Percentiles rank a stretch among this genome's conserved stretches.
Evolutionary conservation across 2,329 filamentous ascomycete species (phyloP).

Genomic region (Curvularia hawaiiensis): DNA sequence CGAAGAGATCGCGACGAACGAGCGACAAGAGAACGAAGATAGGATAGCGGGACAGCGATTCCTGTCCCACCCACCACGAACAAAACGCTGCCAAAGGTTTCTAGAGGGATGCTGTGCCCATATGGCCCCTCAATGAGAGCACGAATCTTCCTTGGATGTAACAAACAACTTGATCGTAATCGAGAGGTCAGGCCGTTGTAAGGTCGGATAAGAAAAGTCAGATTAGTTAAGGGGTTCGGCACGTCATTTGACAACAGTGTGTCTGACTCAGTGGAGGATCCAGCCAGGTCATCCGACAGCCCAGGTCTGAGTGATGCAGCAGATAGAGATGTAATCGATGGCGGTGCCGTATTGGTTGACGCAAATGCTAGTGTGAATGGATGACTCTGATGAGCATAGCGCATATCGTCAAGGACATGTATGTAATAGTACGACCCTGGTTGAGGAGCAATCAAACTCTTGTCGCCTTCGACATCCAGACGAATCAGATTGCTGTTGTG

Average conservation of each 20-base stretch:
- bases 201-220: conserved; percentile 58
- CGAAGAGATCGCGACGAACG: conserved; percentile 19
- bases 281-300: conserved; percentile 13
- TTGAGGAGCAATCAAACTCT: conserved; percentile 40
- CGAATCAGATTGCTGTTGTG: conserved; percentile 53
- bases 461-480: conserved; percentile 51
- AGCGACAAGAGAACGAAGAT: conserved; percentile 29
- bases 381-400: conserved; percentile 56
- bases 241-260: conserved; percentile 28
- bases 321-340: conserved; percentile 12
- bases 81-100: conserved; percentile 47
- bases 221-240: conserved; percentile 14
- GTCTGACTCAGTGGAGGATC: conserved; percentile 35
- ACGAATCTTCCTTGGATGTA: conserved; percentile 33
- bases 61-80: conserved; percentile 47
- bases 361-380: conserved; percentile 50
- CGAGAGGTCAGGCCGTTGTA: conserved; percentile 58
- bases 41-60: conserved; percentile 41
- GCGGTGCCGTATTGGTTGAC: conserved; percentile 7
- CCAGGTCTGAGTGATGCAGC: conserved; percentile 17
- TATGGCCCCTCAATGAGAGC: conserved; percentile 60
- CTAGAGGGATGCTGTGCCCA: conserved; percentile 50
- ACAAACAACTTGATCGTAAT: conserved; percentile 38
- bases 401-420: conserved; percentile 51
- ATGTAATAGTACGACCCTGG: conserved; percentile 59